Percentiles rank a stretch among this genome's conserved stretches.
These are phyloP conservation scores for Rubroshorea leprosula DNA, from an alignment of 345 rosid species.

Conservation along the genomic window DNA sequence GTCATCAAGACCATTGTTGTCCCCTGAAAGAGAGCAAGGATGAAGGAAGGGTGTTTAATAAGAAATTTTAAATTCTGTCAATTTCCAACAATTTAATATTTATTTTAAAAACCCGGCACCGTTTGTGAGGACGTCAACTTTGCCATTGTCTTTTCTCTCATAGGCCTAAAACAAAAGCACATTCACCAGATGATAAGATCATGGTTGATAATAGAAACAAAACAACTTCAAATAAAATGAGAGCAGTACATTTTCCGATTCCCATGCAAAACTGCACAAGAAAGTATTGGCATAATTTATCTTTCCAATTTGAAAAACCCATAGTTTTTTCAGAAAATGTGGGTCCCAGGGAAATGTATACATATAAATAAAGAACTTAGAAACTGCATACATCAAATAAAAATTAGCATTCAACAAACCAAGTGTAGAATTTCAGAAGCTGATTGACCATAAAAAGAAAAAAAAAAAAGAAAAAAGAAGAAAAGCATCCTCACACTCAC, in stretches of 20 bases:
- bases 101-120: slow-evolving; percentile 37
- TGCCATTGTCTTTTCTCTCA: slow-evolving; percentile 70
- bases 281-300: neutral
- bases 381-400: neutral
- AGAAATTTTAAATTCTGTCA: neutral
- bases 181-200: neutral
- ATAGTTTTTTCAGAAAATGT: neutral
- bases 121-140: slow-evolving; percentile 94
- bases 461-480: neutral
- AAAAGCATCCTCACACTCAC: no score
- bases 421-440: neutral
- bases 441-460: neutral
- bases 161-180: slow-evolving; percentile 56
- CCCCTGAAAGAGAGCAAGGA: slow-evolving; percentile 34
- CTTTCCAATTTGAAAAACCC: neutral
- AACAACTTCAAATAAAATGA: no score
- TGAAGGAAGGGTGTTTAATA: slow-evolving; percentile 11
- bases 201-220: neutral
- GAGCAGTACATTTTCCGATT: no score
- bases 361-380: neutral
- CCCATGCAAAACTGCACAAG: neutral
- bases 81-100: slow-evolving; percentile 10
- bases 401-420: neutral
- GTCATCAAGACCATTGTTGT: slow-evolving; percentile 77
- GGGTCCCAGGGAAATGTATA: neutral